Evolutionary conservation across 2,329 filamentous ascomycete genomes (phyloP).

Genomic region (Alternaria arborescens): DNA sequence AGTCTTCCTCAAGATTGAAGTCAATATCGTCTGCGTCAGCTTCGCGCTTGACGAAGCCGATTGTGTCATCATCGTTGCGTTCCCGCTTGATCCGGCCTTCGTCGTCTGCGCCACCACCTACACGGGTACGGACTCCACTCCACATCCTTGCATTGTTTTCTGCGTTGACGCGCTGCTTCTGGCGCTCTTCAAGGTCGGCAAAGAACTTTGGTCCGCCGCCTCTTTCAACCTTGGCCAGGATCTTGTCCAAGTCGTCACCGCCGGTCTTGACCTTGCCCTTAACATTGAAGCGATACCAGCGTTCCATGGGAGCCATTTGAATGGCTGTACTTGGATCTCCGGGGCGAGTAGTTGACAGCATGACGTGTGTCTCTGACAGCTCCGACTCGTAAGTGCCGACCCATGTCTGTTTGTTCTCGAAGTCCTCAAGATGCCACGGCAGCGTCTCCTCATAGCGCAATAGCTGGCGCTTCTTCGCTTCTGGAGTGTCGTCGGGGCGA

Average conservation of each 20-base stretch:
- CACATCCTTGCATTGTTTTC: slow-evolving; percentile 25
- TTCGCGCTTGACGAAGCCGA: slow-evolving; percentile 56
- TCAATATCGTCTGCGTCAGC: slow-evolving; percentile 72
- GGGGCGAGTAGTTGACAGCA: slow-evolving; percentile 72
- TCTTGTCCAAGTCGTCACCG: slow-evolving; percentile 86
- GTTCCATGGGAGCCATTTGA: slow-evolving; percentile 89
- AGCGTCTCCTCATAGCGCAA: slow-evolving; percentile 91
- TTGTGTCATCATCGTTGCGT: slow-evolving; percentile 54
- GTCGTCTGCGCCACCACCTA: slow-evolving; percentile 48
- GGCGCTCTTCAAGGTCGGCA: slow-evolving; percentile 46
- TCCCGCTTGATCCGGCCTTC: slow-evolving; percentile 44
- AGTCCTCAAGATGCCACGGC: slow-evolving; percentile 97
- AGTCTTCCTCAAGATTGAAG: slow-evolving; percentile 72
- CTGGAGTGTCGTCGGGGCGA: slow-evolving; percentile 76
- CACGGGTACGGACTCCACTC: slow-evolving; percentile 39
- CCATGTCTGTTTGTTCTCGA: slow-evolving; percentile 94
- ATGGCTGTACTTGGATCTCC: slow-evolving; percentile 65
- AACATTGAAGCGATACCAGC: slow-evolving; percentile 88
- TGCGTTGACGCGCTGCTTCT: slow-evolving; percentile 61
- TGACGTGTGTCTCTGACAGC: slow-evolving; percentile 80
- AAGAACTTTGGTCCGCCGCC: slow-evolving; percentile 78
- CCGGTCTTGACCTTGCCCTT: slow-evolving; percentile 79
- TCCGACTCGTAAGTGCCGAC: slow-evolving; percentile 89
- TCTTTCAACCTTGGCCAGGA: slow-evolving; percentile 79
- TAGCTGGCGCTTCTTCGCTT: slow-evolving; percentile 72